These are phyloP conservation scores for Rhizoclosmatium sp. DNA, from an alignment of 192 early-diverging fungal species.

Conservation along the genomic window DNA sequence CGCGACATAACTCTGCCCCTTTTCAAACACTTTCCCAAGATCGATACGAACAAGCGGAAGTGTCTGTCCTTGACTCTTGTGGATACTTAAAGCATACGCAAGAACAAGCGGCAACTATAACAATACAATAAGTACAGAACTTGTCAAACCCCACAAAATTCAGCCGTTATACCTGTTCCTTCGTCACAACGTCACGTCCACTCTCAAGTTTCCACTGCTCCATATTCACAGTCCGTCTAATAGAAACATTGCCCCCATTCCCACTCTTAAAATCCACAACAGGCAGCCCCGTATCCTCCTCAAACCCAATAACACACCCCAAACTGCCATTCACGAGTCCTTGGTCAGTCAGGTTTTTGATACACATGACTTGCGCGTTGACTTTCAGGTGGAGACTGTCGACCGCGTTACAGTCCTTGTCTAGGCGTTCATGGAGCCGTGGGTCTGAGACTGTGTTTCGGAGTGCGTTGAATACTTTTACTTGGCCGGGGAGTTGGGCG, in stretches of 20 bases:
- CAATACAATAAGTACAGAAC: not conserved
- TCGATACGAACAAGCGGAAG: constrained; percentile 52
- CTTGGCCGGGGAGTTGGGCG: constrained; percentile 56
- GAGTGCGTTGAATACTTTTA: constrained; percentile 10
- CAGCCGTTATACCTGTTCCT: constrained; percentile 6
- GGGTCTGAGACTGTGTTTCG: not conserved
- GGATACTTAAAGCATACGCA: constrained; percentile 59
- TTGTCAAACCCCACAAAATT: not conserved
- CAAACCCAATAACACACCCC: constrained; percentile 47
- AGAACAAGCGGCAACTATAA: constrained; percentile 50
- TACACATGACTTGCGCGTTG: constrained; percentile 88
- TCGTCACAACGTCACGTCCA: not conserved
- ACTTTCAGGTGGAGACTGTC: constrained; percentile 71
- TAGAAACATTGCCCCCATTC: not conserved
- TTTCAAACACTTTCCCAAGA: constrained; percentile 55
- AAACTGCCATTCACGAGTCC: constrained; percentile 56
- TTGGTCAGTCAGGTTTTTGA: constrained; percentile 51
- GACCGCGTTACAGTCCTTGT: constrained; percentile 65
- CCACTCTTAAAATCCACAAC: constrained; percentile 46
- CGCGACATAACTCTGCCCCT: constrained; percentile 63
- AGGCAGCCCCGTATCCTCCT: constrained; percentile 33
- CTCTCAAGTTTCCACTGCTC: not conserved
- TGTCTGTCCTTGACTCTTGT: constrained; percentile 64
- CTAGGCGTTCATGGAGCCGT: constrained; percentile 25
- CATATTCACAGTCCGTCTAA: not conserved